Base-by-base conservation (phyloP, 371 early-diverging fungal genomes). In the Amoeboradix gromovi region DNA sequence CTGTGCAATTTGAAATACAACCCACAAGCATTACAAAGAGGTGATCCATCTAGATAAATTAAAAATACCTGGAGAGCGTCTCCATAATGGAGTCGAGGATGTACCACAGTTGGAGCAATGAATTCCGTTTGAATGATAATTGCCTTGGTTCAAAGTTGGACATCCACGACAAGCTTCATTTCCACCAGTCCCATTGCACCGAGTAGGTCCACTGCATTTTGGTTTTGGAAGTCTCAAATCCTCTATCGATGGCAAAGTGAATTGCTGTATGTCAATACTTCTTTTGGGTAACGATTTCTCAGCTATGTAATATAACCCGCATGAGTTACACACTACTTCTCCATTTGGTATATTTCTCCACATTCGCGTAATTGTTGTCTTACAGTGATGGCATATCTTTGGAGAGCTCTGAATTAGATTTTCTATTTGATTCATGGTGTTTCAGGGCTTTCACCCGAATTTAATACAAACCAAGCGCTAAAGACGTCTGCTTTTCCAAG, bases 21-120 rank as follows among this genome's bases (percentile, higher is more conserved):
- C 32, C 79, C 78, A 69, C 79, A 79, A 0, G 79, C 79, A 72
- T 79, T 79, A 69, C 79, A 79, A 28, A 79, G 69, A 1, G 77
- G 67, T 67, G 74, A 74, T 22, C 75, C 74, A 31, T 75, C 73
- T n/a, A n/a, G n/a, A n/a, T n/a, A n/a, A n/a, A n/a, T n/a, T n/a
- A n/a, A n/a, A n/a, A n/a, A n/a, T n/a, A n/a, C n/a, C n/a, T 30
- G 71, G 71, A 30, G 75, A 74, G 67, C 77, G 68, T 67, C 79
- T 70, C 79, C 79, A 79, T 16, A 75, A 75, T 22, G 79, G 79
- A 16, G 79, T 79, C 12, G 74, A 72, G n/a, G 76, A 77, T 16
- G 77, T 75, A 2, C 66, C 66, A 68, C 79, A 79, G 69, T 79
- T 79, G 1, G 73, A 72, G 69, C 79, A 79, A 48, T 48, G 5